Evolutionary conservation across 2,329 filamentous ascomycete species (phyloP), one percentile per base, ranked within the genome.

Genomic region (Fusarium beomiforme): DNA sequence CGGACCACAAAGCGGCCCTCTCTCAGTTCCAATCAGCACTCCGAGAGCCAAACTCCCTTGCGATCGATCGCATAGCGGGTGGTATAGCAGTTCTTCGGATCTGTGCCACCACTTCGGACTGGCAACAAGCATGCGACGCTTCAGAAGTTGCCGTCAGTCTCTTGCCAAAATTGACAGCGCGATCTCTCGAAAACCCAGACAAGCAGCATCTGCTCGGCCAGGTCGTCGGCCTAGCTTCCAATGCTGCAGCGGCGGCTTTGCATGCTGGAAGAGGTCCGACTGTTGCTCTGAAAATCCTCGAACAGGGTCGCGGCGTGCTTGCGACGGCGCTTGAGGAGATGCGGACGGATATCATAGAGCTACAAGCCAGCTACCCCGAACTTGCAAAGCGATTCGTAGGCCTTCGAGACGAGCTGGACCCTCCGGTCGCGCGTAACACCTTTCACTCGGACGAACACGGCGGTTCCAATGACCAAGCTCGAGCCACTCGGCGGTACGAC

Each of bases 351-450:
- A 8, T 37, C 11, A 19, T 17, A 11, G 29, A 59, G 11, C 47
- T 54, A 1, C 23, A 21, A 1, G 0, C 4, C 1, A 6, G 3
- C 1, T 59, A 42, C 4, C 47, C 37, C 5, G 14, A 19, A 1
- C 13, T 59, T 4, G 37, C 37, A 2, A 16, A 37, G 9, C 12
- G 53, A 6, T 59, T 59, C 2, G 5, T 36, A 4, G 19, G 3
- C 2, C 23, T 59, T 8, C 19, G 36, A 7, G 19, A 26, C 4
- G 36, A 42, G 11, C 29, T 59, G 19, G 56, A 59, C 6, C 14
- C 29, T 10, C 17, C 43, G 8, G n/a, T 23, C n/a, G n/a, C 12
- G n/a, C 39, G 13, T 23, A 5, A 16, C 13, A 41, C n/a, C n/a
- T 8, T 23, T 6, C 12, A 41, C 6, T 13, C 12, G 8, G 39